phyloP scores from a whole-genome alignment of 1,139 yeast species.

The Nakaseomyces sp. region DNA sequence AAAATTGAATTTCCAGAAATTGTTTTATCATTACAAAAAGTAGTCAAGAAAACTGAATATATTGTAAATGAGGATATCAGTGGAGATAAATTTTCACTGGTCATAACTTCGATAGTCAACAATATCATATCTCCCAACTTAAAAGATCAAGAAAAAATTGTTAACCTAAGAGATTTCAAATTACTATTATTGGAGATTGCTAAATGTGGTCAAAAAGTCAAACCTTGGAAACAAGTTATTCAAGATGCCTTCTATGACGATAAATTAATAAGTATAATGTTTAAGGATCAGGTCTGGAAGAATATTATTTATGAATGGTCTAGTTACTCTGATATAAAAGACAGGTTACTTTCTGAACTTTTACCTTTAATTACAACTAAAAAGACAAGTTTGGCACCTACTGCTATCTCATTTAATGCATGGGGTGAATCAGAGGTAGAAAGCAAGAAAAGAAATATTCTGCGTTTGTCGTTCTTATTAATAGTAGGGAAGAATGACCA shows the following conservation, averaged over 20 bases:
- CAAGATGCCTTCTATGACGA: constrained; percentile 46
- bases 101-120: constrained; percentile 39
- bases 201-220: constrained; percentile 33
- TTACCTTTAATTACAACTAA: constrained; percentile 22
- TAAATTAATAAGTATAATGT: constrained; percentile 18
- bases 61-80: constrained; percentile 39
- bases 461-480: constrained; percentile 47
- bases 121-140: constrained; percentile 40
- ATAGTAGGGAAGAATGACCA: constrained; percentile 52
- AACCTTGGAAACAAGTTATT: constrained; percentile 45
- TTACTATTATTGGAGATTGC: constrained; percentile 31
- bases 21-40: constrained; percentile 15
- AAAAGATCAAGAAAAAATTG: constrained; percentile 33
- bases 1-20: constrained; percentile 13
- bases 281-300: constrained; percentile 18
- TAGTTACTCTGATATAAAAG: constrained; percentile 35
- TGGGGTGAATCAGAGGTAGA: constrained; percentile 28
- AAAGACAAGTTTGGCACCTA: constrained; percentile 24
- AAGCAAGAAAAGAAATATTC: constrained; percentile 22
- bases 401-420: constrained; percentile 26
- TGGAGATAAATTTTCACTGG: constrained; percentile 40
- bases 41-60: constrained; percentile 37
- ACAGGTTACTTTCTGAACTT: constrained; percentile 33
- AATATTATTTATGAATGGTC: constrained; percentile 27
- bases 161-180: constrained; percentile 19